phyloP scores from a whole-genome alignment of 2,329 filamentous ascomycete species.

The Penicillium sp. region DNA sequence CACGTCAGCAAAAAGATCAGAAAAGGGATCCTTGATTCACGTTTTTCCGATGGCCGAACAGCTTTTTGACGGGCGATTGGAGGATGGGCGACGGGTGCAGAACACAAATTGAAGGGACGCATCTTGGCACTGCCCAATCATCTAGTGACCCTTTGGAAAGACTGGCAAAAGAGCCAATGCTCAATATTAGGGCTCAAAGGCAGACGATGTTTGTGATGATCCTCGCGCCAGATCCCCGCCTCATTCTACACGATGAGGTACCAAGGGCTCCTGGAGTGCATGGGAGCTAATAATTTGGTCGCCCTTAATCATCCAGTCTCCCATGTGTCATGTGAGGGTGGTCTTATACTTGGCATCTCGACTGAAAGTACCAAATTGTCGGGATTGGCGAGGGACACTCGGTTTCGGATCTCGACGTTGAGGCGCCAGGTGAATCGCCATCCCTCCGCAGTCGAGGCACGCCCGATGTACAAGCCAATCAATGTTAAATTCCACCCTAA shows the following conservation, averaged over 20 bases:
- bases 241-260: background rate
- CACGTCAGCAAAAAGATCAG: background rate
- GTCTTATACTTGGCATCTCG: background rate
- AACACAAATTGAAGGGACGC: background rate
- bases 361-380: background rate
- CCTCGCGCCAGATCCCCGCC: too few relatives aligned
- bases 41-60: background rate
- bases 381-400: background rate
- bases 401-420: background rate
- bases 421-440: background rate
- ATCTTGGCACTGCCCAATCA: background rate
- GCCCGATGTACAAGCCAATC: too few relatives aligned
- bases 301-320: background rate
- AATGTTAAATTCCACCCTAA: too few relatives aligned
- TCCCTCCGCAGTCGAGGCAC: background rate
- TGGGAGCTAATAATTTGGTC: background rate
- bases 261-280: background rate
- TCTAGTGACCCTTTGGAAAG: background rate
- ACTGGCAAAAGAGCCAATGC: background rate
- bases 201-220: background rate
- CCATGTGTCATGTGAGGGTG: background rate
- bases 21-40: background rate
- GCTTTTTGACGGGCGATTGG: background rate
- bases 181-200: background rate
- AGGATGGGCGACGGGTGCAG: background rate